Conservation (phyloP, 2,329 filamentous ascomycete genomes). For the Bipolaris gigantea region DNA sequence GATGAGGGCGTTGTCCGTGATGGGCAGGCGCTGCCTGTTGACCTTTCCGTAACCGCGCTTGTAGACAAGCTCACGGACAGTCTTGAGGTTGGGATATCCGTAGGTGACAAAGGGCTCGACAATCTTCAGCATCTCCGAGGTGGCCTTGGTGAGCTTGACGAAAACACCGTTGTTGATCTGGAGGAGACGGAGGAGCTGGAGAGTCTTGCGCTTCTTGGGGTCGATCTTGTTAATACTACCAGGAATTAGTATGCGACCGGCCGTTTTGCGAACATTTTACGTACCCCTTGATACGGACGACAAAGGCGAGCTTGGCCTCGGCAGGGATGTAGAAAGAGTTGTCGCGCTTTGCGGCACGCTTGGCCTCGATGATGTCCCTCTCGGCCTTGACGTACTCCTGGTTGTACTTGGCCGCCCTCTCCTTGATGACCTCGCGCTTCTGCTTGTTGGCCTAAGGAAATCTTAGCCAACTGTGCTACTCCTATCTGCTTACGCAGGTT, state of each 20-base stretch:
- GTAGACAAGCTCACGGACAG: slow-evolving; percentile 98
- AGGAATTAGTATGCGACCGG: slow-evolving; percentile 7
- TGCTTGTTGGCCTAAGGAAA: slow-evolving; percentile 87
- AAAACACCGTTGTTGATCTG: slow-evolving; percentile 99
- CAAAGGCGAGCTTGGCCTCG: slow-evolving; percentile 96
- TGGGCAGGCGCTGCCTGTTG: slow-evolving; percentile 95
- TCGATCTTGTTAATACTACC: slow-evolving; percentile 99
- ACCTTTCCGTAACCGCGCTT: slow-evolving; percentile 98
- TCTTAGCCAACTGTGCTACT: slow-evolving; percentile 46
- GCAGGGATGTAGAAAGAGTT: slow-evolving; percentile 94
- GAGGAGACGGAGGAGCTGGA: slow-evolving; percentile 98
- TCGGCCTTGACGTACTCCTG: slow-evolving; percentile 97
- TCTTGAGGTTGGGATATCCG: slow-evolving; percentile 99
- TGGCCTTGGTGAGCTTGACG: slow-evolving; percentile 96
- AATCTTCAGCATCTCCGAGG: slow-evolving; percentile 91
- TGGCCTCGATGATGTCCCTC: slow-evolving; percentile 97
- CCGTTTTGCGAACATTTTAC: slow-evolving; percentile 28
- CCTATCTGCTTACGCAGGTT: slow-evolving; percentile 42
- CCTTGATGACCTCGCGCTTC: slow-evolving; percentile 99
- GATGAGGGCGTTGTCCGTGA: slow-evolving; percentile 97
- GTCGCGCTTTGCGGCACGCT: slow-evolving; percentile 85
- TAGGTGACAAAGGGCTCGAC: slow-evolving; percentile 99
- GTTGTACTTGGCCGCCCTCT: slow-evolving; percentile 99
- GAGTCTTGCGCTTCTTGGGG: slow-evolving; percentile 99
- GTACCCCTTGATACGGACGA: slow-evolving; percentile 97